Conservation (phyloP, 345 rosid species). For the Aethionema arabicum region DNA sequence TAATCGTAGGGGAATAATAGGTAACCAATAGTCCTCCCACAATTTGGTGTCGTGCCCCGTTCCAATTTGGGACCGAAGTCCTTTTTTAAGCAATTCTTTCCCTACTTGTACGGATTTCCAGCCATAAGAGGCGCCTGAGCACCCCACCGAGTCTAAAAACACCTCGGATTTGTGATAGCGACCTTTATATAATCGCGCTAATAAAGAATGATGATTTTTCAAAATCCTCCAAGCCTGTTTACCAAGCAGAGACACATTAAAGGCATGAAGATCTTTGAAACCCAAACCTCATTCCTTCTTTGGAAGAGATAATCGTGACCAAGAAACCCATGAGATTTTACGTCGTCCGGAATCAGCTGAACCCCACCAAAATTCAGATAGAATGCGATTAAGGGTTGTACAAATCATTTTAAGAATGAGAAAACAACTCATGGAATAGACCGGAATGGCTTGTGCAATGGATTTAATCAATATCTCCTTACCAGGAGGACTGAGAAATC, state of each 20-base stretch:
- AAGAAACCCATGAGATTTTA: not conserved
- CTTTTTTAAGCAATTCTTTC: too few relatives aligned
- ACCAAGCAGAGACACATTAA: not conserved
- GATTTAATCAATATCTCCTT: not conserved
- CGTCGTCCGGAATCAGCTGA: not conserved
- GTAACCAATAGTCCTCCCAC: too few relatives aligned
- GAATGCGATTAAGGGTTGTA: not conserved
- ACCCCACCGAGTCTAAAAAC: too few relatives aligned
- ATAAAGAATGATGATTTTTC: not conserved
- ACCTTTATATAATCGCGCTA: not conserved
- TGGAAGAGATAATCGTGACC: not conserved
- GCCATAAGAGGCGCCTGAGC: too few relatives aligned
- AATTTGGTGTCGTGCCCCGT: too few relatives aligned
- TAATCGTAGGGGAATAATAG: too few relatives aligned
- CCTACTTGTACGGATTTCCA: too few relatives aligned
- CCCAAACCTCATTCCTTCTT: not conserved
- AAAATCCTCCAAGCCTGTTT: not conserved
- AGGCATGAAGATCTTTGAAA: not conserved
- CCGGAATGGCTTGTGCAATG: not conserved
- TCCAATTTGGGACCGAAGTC: too few relatives aligned
- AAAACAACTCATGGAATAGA: not conserved
- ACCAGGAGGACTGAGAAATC: not conserved
- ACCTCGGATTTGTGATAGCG: too few relatives aligned
- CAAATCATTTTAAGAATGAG: not conserved
- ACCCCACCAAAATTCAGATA: not conserved